Evolutionary conservation across 1,284 basidiomycete species (phyloP).

Genomic region (Macrocystidia cucumis): DNA sequence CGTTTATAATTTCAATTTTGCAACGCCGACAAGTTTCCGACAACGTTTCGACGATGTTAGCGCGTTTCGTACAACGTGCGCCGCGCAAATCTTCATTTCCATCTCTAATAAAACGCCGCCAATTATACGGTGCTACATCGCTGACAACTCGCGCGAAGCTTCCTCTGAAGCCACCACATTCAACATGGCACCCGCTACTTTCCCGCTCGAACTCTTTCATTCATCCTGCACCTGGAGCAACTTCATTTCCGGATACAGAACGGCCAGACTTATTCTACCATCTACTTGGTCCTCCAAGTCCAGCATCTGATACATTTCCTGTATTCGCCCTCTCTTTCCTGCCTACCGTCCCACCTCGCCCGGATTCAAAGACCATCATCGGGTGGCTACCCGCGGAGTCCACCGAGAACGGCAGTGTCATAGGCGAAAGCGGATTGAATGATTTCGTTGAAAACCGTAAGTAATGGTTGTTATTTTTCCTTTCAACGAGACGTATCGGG

Average conservation of each 20-base stretch:
- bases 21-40: slow-evolving; percentile 42
- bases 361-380: slow-evolving; percentile 46
- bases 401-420: slow-evolving; percentile 17
- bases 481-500: too few relatives aligned
- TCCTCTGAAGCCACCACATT: too few relatives aligned
- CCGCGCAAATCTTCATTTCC: slow-evolving; percentile 27
- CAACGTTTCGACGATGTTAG: too few relatives aligned
- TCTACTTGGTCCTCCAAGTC: slow-evolving; percentile 42
- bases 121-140: neutral
- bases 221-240: slow-evolving; percentile 1
- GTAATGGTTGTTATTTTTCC: slow-evolving; percentile 14
- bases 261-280: slow-evolving; percentile 67
- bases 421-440: slow-evolving; percentile 39
- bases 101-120: slow-evolving; percentile 19
- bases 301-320: slow-evolving; percentile 33
- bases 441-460: slow-evolving; percentile 66
- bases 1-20: neutral
- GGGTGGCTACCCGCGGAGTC: slow-evolving; percentile 63
- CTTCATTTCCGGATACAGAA: slow-evolving; percentile 39
- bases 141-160: too few relatives aligned
- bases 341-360: slow-evolving; percentile 29
- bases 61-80: too few relatives aligned
- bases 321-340: slow-evolving; percentile 63
- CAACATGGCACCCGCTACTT: neutral
- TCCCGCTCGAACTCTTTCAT: neutral